phyloP scores from a whole-genome alignment of 1,139 yeast species.

The Pneumocystis murina region DNA sequence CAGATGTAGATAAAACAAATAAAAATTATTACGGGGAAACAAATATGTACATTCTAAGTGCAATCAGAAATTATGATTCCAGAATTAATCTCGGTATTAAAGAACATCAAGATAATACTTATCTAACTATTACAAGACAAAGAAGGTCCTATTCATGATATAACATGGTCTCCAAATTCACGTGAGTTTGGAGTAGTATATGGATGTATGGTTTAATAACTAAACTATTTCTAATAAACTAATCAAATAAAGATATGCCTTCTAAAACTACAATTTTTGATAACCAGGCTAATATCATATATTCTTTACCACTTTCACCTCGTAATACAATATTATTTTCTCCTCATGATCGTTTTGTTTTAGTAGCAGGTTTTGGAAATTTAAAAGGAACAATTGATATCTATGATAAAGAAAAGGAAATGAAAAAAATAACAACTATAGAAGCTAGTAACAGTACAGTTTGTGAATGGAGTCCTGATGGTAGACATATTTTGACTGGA shows the following conservation, averaged over 20 bases:
- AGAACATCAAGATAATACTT: not conserved
- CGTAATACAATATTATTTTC: slow-evolving; percentile 83
- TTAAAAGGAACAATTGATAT: slow-evolving; percentile 93
- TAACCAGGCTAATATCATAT: slow-evolving; percentile 78
- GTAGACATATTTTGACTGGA: slow-evolving; percentile 81
- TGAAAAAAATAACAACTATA: slow-evolving; percentile 61
- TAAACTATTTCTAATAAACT: slow-evolving; percentile 16
- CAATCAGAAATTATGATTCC: slow-evolving; percentile 83
- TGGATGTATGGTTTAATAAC: slow-evolving; percentile 34
- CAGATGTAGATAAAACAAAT: slow-evolving; percentile 89
- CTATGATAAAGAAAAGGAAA: slow-evolving; percentile 81
- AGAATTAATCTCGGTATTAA: slow-evolving; percentile 45
- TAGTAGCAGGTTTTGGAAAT: slow-evolving; percentile 96
- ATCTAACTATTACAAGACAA: slow-evolving; percentile 31
- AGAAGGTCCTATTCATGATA: slow-evolving; percentile 95
- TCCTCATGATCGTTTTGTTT: slow-evolving; percentile 81
- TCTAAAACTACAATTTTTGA: slow-evolving; percentile 90
- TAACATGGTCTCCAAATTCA: slow-evolving; percentile 93
- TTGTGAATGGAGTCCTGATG: slow-evolving; percentile 98
- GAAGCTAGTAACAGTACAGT: slow-evolving; percentile 90
- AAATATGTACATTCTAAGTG: slow-evolving; percentile 74
- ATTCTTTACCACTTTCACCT: slow-evolving; percentile 72
- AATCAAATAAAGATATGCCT: slow-evolving; percentile 45
- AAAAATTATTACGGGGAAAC: slow-evolving; percentile 96
- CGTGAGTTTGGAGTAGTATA: slow-evolving; percentile 94